A percentile compares a stretch with the other conserved stretches of the same genome.
Evolutionary conservation across 495 filamentous ascomycete genomes (phyloP).

Genomic region (Bryoglossum gracile): DNA sequence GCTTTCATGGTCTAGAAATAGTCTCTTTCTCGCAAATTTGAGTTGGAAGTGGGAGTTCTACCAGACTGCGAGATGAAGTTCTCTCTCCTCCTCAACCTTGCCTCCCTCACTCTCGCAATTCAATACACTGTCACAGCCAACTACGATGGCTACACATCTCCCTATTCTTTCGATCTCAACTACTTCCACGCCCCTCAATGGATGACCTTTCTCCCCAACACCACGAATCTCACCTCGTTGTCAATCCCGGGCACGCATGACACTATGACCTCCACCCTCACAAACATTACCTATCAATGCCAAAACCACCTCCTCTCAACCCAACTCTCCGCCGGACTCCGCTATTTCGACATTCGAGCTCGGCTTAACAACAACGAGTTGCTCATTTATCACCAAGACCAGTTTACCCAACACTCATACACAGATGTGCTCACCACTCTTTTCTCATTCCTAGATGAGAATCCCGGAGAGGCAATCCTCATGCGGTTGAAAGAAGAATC

Average conservation of each 20-base stretch:
- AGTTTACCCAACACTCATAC: conserved; percentile 24
- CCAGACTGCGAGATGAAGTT: background rate
- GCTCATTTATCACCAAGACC: conserved; percentile 24
- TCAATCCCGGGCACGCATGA: conserved; percentile 29
- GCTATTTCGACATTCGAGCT: conserved; percentile 28
- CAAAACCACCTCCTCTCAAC: conserved; percentile 22
- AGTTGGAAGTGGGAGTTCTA: too few species aligned
- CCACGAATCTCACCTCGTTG: conserved; percentile 16
- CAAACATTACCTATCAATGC: conserved; percentile 14
- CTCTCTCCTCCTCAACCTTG: background rate
- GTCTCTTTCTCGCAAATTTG: background rate
- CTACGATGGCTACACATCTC: conserved; percentile 8
- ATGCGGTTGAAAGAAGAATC: conserved; percentile 29
- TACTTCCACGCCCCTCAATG: conserved; percentile 2
- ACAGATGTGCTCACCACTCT: conserved; percentile 21
- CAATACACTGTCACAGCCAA: background rate
- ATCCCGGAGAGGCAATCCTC: conserved; percentile 21
- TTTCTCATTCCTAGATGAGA: conserved; percentile 18
- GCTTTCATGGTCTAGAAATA: background rate
- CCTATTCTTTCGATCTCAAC: conserved; percentile 8
- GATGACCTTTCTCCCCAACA: conserved; percentile 22
- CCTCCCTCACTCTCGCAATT: background rate
- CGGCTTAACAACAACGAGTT: conserved; percentile 25
- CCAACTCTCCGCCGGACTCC: conserved; percentile 25
- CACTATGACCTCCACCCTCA: conserved; percentile 23